Evolutionary conservation across 306 rosid genomes (phyloP).

Genomic region (Malus fusca): DNA sequence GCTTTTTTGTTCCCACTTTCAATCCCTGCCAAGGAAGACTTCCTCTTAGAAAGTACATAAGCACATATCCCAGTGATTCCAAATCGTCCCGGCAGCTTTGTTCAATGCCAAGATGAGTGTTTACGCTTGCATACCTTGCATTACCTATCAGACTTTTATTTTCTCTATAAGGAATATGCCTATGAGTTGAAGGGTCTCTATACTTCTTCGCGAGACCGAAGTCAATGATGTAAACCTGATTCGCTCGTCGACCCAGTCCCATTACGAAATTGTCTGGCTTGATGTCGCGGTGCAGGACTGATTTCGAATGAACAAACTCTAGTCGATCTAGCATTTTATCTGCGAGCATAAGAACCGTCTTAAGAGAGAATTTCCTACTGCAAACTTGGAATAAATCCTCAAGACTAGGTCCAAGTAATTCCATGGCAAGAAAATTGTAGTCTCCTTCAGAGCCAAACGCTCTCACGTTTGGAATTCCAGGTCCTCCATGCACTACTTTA

Average conservation of each 20-base stretch:
- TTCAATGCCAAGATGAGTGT: background rate
- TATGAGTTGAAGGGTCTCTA: background rate
- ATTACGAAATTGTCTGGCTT: background rate
- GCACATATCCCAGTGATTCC: background rate
- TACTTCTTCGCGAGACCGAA: background rate
- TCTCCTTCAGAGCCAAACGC: background rate
- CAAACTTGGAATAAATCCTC: background rate
- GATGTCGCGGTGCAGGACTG: background rate
- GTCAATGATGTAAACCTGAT: background rate
- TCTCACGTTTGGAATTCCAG: background rate
- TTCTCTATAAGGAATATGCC: background rate
- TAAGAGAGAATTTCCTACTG: background rate
- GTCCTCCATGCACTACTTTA: background rate
- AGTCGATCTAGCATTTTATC: background rate
- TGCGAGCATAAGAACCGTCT: background rate
- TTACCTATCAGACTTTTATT: background rate
- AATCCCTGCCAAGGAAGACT: background rate
- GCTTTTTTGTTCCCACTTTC: background rate
- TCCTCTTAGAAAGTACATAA: background rate
- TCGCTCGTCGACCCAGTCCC: background rate
- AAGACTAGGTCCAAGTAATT: background rate
- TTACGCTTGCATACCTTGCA: background rate
- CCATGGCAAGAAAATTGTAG: background rate
- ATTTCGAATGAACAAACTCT: background rate
- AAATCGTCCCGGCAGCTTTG: background rate